Base-by-base conservation (phyloP, 352 stramenopile species). In the Phytophthora pini region DNA sequence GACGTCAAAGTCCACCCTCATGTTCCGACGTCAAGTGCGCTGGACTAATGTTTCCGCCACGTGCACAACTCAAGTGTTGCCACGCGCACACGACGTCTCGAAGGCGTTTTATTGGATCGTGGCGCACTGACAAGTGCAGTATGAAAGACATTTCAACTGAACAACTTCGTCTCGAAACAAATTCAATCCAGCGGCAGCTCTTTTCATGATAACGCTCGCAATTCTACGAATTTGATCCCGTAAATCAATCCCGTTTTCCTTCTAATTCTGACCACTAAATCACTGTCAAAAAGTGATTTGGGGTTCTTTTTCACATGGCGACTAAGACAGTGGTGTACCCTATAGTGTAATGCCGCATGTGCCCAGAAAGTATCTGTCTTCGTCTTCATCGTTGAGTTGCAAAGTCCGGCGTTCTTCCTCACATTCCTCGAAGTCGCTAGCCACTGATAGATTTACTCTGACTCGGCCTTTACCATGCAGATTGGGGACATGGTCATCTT, bases 301-400 rank as follows among this genome's bases (percentile, higher is more conserved):
- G 29, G 29, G 29, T 34, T 34, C 29, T 34, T 34, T 34, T 32
- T 34, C 29, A 34, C 29, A 9, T 34, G 29, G 29, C 9, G 29
- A 34, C 29, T 20, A 20, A 20, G 17, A 31, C 27, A 31, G 27
- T 31, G 8, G 17, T 31, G 27, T 31, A 31, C 6, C 6, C 31
- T 34, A 34, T 34, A 34, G 31, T 11, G 31, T 34, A 34, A 34
- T 36, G 31, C 31, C 31, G 1, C 31, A 65, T 65, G 50, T 50
- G 62, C 27, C 55, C 62, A 70, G 62, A 70, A 70, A 70, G 47
- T 65, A 51, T 32, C 40, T 51, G 47, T 60, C 55, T 56, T 54
- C 10, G 39, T 45, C 39, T 36, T 12, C n/a, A 53, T 54, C 44
- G 41, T 53, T 24, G 24, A 17, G 31, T 59, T 44, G 46, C 57